Evolutionary conservation across 2,329 filamentous ascomycete genomes (phyloP), one percentile per base, ranked within the genome.

Genomic region (Cladosporium sphaerospermum): DNA sequence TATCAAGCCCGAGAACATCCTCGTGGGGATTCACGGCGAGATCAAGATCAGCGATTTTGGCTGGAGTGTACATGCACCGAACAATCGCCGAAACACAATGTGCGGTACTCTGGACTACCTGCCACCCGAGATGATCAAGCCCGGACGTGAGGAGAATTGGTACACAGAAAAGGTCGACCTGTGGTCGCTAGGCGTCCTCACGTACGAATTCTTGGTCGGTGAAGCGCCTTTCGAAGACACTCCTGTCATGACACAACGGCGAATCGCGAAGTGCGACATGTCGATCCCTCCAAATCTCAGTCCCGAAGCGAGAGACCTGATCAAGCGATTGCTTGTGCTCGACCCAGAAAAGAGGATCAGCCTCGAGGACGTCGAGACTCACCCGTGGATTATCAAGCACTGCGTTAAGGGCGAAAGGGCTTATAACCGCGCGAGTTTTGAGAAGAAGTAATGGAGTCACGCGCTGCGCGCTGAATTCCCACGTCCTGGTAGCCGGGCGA

Each of bases 41-140:
- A 91, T 99, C 75, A 99, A 99, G 73, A 91, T 99, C 66, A 95
- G 89, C 4, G 93, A 99, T 71, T 99, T 97, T 66, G 92, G 93
- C 46, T 99, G 93, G 93, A 95, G 88, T 68, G 93, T 97, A 3
- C 93, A 99, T 71, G 93, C 93, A 4, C 93, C 93, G 28, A 96
- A 95, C 72, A 95, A 92, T 74, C 79, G 93, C 62, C 81, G 93
- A 57, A 86, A 91, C 66, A 99, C 93, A 53, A 91, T 97, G 83
- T 99, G 93, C 70, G 93, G 93, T 58, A 99, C 93, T 14, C 82
- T 97, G 40, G 93, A 99, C 73, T 99, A 99, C 71, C 81, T 99
- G 13, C 93, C 93, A 3, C 93, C 93, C 4, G 93, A 99, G 83
- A 99, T 99, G 93, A 81, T 97, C 70, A 88, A 86, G 70, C 82